phyloP scores from a whole-genome alignment of 2,329 filamentous ascomycete species.

The Colletotrichum sp. region DNA sequence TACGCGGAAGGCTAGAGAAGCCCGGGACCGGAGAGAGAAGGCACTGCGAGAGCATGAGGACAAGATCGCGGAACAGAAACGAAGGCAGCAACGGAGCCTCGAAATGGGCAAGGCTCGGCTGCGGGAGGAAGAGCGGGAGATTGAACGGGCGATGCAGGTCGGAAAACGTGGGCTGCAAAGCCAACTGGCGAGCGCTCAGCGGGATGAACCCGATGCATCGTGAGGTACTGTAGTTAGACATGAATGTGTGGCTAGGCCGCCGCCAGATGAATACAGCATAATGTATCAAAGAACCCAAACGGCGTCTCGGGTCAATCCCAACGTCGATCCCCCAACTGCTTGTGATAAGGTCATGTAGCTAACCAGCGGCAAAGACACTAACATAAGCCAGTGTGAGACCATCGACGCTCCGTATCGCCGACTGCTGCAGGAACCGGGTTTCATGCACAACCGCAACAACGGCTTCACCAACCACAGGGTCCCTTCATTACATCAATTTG shows the following conservation, averaged over 20 bases:
- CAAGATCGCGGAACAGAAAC: constrained; percentile 69
- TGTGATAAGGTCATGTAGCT: neutral
- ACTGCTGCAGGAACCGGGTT: constrained; percentile 20
- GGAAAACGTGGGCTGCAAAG: constrained; percentile 69
- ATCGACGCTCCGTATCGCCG: neutral
- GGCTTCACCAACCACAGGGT: neutral
- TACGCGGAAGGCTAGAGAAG: constrained; percentile 51
- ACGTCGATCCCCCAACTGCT: neutral
- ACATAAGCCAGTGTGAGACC: neutral
- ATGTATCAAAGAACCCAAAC: neutral
- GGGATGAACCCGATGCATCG: constrained; percentile 13
- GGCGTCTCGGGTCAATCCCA: neutral
- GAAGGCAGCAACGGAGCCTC: constrained; percentile 62
- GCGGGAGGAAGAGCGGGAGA: constrained; percentile 69
- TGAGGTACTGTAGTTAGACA: neutral
- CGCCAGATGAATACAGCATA: neutral
- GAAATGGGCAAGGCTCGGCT: constrained; percentile 65
- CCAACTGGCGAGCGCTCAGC: constrained; percentile 51
- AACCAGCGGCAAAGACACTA: neutral
- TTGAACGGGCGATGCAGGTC: constrained; percentile 72
- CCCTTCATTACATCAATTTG: neutral
- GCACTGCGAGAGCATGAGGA: constrained; percentile 61
- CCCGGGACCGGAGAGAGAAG: constrained; percentile 64
- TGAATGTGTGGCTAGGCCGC: neutral
- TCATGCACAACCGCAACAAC: neutral